These are phyloP conservation scores for Pseudogymnoascus sp. DNA, from an alignment of 2,329 filamentous ascomycete species.

Conservation along the genomic window DNA sequence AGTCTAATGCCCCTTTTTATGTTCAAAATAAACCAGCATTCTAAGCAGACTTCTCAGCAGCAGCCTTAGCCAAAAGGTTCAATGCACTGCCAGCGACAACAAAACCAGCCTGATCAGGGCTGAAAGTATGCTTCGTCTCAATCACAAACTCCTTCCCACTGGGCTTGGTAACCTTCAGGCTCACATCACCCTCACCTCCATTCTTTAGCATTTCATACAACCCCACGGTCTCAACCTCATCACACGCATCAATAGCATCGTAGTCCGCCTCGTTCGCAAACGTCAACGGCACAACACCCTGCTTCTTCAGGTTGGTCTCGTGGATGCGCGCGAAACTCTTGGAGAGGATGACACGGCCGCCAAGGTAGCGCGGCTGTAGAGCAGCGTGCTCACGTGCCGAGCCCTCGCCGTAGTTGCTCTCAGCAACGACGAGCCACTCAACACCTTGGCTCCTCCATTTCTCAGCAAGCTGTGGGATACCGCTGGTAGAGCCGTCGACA, in stretches of 20 bases:
- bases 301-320: slow-evolving; percentile 95
- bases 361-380: slow-evolving; percentile 82
- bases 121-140: slow-evolving; percentile 78
- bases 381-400: slow-evolving; percentile 84
- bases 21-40: not conserved
- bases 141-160: slow-evolving; percentile 59
- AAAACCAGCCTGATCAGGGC: slow-evolving; percentile 82
- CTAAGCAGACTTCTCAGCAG: slow-evolving; percentile 10
- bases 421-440: slow-evolving; percentile 89
- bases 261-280: slow-evolving; percentile 87
- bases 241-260: slow-evolving; percentile 71
- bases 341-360: slow-evolving; percentile 70
- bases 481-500: slow-evolving; percentile 60
- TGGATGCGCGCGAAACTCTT: slow-evolving; percentile 90
- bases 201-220: slow-evolving; percentile 71
- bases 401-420: slow-evolving; percentile 95
- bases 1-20: not conserved
- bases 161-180: slow-evolving; percentile 55
- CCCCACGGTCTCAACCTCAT: slow-evolving; percentile 74
- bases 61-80: slow-evolving; percentile 68
- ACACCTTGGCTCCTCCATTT: slow-evolving; percentile 68
- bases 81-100: slow-evolving; percentile 88
- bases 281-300: slow-evolving; percentile 89
- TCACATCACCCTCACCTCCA: slow-evolving; percentile 69
- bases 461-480: slow-evolving; percentile 80